These are phyloP conservation scores for Mucor sp. DNA, from an alignment of 371 early-diverging fungal species.

Conservation along the genomic window DNA sequence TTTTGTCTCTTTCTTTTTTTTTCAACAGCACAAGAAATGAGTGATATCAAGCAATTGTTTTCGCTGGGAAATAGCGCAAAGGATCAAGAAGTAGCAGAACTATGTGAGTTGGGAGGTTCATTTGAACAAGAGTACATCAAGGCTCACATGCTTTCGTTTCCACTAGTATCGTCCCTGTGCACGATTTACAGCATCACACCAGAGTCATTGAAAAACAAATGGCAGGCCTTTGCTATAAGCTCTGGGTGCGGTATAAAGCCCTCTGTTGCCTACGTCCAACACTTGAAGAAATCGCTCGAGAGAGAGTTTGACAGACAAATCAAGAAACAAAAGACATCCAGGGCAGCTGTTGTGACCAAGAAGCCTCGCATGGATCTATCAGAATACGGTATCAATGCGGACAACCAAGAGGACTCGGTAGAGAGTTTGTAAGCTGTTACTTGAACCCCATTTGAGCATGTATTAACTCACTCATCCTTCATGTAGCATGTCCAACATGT, in stretches of 20 bases:
- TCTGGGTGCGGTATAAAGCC: constrained; percentile 24
- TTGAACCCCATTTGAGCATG: too few species aligned
- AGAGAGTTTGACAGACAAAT: constrained; percentile 38
- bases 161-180: constrained; percentile 27
- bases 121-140: not conserved
- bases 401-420: constrained; percentile 3
- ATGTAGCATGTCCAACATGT: not conserved
- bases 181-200: constrained; percentile 37
- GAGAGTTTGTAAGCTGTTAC: constrained; percentile 7
- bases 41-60: constrained; percentile 5
- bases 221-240: constrained; percentile 50
- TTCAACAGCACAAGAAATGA: not conserved
- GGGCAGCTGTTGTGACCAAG: constrained; percentile 13
- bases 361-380: constrained; percentile 16
- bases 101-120: not conserved
- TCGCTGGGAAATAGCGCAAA: not conserved
- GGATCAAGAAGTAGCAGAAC: not conserved
- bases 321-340: constrained; percentile 14
- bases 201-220: constrained; percentile 42
- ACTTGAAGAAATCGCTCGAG: constrained; percentile 31
- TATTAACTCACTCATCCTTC: too few species aligned
- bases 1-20: not conserved
- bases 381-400: constrained; percentile 17
- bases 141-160: not conserved
- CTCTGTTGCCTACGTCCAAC: constrained; percentile 30